phyloP scores from a whole-genome alignment of 2,329 filamentous ascomycete genomes.

The Endocalyx cinctus region DNA sequence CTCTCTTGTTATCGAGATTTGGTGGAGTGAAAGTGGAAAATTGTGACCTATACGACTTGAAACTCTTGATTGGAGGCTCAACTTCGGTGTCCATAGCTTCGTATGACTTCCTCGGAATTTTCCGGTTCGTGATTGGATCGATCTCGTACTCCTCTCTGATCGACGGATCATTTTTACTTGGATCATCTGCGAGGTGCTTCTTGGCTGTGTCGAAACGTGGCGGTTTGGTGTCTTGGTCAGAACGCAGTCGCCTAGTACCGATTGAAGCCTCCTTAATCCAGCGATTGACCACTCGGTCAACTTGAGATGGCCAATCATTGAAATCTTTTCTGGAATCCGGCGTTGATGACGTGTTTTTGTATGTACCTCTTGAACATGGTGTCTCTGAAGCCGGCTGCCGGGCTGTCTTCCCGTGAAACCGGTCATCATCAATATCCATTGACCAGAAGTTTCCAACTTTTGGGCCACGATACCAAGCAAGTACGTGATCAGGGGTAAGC shows the following conservation, averaged over 20 bases:
- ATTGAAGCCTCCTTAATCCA: neutral
- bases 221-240: neutral
- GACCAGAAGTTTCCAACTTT: conserved; percentile 34
- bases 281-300: neutral
- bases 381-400: conserved; percentile 27
- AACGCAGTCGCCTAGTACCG: neutral
- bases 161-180: conserved; percentile 2
- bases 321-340: conserved; percentile 4
- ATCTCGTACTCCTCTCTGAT: conserved; percentile 37
- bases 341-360: conserved; percentile 2
- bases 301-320: neutral
- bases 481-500: conserved; percentile 41
- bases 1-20: conserved; percentile 7
- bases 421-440: conserved; percentile 30
- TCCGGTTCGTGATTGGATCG: conserved; percentile 57
- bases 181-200: too few relatives aligned
- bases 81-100: conserved; percentile 7
- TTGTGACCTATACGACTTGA: conserved; percentile 30
- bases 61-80: conserved; percentile 25
- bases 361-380: conserved; percentile 29
- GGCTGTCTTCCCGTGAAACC: too few relatives aligned
- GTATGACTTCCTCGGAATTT: conserved; percentile 30
- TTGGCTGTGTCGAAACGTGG: neutral
- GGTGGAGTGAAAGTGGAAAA: conserved; percentile 24
- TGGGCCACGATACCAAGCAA: conserved; percentile 28